Conservation (phyloP, 1,139 yeast species). For the Candida gigantensis region DNA sequence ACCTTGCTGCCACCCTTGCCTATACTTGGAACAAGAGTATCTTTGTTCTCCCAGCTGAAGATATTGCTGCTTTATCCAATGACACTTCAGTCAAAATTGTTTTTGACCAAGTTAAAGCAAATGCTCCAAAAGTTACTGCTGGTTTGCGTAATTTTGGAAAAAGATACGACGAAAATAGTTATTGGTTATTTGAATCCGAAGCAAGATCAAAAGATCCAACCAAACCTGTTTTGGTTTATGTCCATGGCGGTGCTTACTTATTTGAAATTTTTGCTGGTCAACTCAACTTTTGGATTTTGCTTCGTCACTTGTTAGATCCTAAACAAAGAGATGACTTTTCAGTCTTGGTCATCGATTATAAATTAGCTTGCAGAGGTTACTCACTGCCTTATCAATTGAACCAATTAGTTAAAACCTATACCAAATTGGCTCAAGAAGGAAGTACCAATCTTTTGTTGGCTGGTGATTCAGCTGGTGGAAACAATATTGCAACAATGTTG, state of each 20-base stretch:
- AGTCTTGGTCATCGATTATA: slow-evolving; percentile 40
- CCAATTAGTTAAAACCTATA: slow-evolving; percentile 36
- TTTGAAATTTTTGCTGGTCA: slow-evolving; percentile 37
- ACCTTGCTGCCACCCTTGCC: too few relatives aligned
- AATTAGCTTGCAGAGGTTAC: slow-evolving; percentile 33
- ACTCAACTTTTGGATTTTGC: slow-evolving; percentile 29
- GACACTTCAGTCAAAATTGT: too few relatives aligned
- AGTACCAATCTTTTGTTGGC: slow-evolving; percentile 33
- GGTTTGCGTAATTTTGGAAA: slow-evolving; percentile 38
- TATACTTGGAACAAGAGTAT: too few relatives aligned
- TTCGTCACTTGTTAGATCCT: slow-evolving; percentile 31
- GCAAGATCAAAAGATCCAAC: slow-evolving; percentile 20
- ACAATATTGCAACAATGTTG: slow-evolving; percentile 30
- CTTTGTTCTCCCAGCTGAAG: too few relatives aligned
- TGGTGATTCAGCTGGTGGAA: slow-evolving; percentile 50
- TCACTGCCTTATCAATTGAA: slow-evolving; percentile 37
- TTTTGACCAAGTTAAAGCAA: too few relatives aligned
- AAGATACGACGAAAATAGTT: slow-evolving; percentile 32
- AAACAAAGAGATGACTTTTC: slow-evolving; percentile 28
- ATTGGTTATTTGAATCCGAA: slow-evolving; percentile 39
- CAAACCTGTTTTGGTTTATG: slow-evolving; percentile 38
- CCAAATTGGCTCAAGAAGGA: slow-evolving; percentile 25
- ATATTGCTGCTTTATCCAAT: too few relatives aligned
- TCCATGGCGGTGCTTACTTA: slow-evolving; percentile 49
- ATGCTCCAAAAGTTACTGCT: too few relatives aligned